Base-by-base conservation (phyloP, 2,329 filamentous ascomycete species). In the Aspergillaceae sp. region DNA sequence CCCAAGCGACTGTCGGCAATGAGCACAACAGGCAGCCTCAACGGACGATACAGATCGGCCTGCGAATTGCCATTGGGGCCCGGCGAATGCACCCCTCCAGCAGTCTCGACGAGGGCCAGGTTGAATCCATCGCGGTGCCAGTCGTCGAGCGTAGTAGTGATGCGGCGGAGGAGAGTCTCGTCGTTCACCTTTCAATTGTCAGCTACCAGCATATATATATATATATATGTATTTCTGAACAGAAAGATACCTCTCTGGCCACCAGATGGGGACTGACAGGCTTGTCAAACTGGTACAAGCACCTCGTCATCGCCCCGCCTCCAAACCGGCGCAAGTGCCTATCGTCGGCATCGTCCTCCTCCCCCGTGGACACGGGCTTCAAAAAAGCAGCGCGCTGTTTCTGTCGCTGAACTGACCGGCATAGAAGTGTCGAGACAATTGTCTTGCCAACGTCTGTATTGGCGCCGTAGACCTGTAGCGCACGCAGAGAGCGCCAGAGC, bases 381-480 rank as follows among this genome's bases (percentile, higher is more conserved):
- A 94, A 62, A 62, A 86, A 94, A 7, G 76, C 73, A 1, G 82
- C 75, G 19, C 68, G 66, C 40, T 76, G 74, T 5, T 58, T 59
- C 29, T 68, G 66, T 28, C 67, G 71, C 34, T 67, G 69, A 3
- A 82, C 75, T 6, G 83, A 77, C 51, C 78, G 81, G 62, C 80
- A 84, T 3, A 94, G 71, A 8, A 88, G 66, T 0, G 86, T 88
- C 2, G 84, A 83, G 48, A 89, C 77, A 30, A 94, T 79, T 0
- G 87, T 94, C 72, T 94, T 94, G 52, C 87, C 87, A 28, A 92
- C 86, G 53, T 86, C 80, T 0, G 87, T 92, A 57, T 91, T 92
- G 41, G 87, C 85, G 29, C 87, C 87, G 58, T 86, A 94, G 34
- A 94, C 72, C 65, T 92, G 87, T 55, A 86, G 78, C 8, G 80